A percentile compares a stretch with the other conserved stretches of the same genome.
Conservation (phyloP, 768 basidiomycete species). For the Trametes sanguinea region DNA sequence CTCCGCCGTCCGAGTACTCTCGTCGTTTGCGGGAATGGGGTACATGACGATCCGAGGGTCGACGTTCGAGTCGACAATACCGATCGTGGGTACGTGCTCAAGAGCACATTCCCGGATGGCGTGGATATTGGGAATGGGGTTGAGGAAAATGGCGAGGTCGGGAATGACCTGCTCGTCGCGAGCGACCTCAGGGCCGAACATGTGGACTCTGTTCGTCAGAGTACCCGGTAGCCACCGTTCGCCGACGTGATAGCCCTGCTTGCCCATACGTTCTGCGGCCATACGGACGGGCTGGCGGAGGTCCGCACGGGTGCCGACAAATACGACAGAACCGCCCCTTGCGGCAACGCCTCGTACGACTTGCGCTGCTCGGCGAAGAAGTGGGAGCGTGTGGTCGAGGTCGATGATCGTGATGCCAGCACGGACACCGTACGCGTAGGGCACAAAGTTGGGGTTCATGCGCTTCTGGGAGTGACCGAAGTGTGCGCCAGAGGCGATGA, state of each 20-base stretch:
- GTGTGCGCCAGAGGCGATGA: constrained; percentile 92
- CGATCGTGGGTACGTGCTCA: constrained; percentile 90
- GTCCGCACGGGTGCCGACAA: constrained; percentile 87
- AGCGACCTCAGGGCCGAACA: constrained; percentile 64
- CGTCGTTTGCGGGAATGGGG: constrained; percentile 98
- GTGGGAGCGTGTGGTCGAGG: constrained; percentile 89
- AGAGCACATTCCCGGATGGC: constrained; percentile 91
- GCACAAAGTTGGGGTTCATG: constrained; percentile 87
- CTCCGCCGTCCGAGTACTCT: constrained; percentile 88
- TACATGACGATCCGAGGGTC: constrained; percentile 98
- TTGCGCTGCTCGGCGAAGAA: constrained; percentile 87
- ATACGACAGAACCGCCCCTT: constrained; percentile 81
- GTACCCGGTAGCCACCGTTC: constrained; percentile 96
- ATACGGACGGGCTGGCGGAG: constrained; percentile 72
- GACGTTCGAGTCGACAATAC: constrained; percentile 91
- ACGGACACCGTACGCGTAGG: constrained; percentile 91
- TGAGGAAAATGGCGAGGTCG: constrained; percentile 89
- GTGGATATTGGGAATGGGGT: constrained; percentile 80
- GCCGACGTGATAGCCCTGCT: constrained; percentile 81
- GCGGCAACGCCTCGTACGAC: constrained; percentile 82
- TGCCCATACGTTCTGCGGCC: constrained; percentile 77
- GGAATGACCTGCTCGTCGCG: constrained; percentile 63
- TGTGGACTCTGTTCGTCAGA: constrained; percentile 79
- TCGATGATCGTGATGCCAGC: constrained; percentile 92
- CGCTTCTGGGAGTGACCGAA: constrained; percentile 85